Evolutionary conservation across 805 yeast species (phyloP), one percentile per base, ranked within the genome.

Genomic region (Wickerhamomyces ciferrii): DNA sequence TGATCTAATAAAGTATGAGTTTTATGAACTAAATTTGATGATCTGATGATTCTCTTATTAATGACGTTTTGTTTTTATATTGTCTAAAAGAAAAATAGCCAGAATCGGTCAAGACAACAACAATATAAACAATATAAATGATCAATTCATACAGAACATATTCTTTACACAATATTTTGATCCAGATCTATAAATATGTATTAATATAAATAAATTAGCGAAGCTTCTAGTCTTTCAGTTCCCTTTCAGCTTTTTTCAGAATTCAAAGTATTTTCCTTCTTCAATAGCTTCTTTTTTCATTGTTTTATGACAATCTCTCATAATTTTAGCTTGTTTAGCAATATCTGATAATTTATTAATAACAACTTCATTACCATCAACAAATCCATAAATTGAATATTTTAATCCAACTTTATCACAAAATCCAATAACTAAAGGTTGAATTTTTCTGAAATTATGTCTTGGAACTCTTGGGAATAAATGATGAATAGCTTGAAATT

Each of bases 401-500:
- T 78, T 78, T 44, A 89, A 71, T 0, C 96, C 96, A 8, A 86
- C 84, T 21, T 79, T 78, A 39, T 81, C 68, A 64, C 96, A 88
- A 56, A 88, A 89, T 39, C 80, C 78, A 44, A 84, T 71, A 35
- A 89, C 94, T 41, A 68, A 68, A 1, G 83, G 79, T 60, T 90
- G 96, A 0, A 82, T 87, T 25, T 72, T 70, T 50, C 97, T 73
- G 58, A 90, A 77, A 60, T 90, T 89, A 65, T 90, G 96, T 48
- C 96, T 75, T 20, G 97, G 97, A 56, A 89, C 63, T 48, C 97
- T 71, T 25, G 97, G 97, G 63, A 89, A 89, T 55, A 90, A 70
- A 61, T 89, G 97, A 62, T 89, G 97, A 43, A 89, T 79, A 0
- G 91, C 94, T 62, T 89, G 97, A 69, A 87, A 89, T 64, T 89